Evolutionary conservation across 1,139 yeast genomes (phyloP).

Genomic region (Dujonia santamariae): DNA sequence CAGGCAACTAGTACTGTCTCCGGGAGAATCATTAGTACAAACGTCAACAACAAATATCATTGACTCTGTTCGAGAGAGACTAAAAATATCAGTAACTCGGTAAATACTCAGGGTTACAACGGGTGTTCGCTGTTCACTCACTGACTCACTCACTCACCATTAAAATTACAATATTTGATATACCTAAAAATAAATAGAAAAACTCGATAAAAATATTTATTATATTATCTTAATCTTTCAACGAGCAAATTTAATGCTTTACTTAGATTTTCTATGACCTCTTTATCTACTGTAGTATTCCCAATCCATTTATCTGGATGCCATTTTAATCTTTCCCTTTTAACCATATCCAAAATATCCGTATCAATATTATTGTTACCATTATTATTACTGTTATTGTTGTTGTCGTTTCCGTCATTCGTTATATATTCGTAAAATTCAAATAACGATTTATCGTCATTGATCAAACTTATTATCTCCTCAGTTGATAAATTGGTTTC

Average conservation of each 20-base stretch:
- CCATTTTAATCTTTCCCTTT: conserved; percentile 58
- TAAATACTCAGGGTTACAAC: too few relatives aligned
- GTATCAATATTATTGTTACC: conserved; percentile 10
- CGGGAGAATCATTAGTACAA: too few relatives aligned
- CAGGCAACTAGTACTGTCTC: too few relatives aligned
- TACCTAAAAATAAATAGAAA: neutral
- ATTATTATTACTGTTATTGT: too few relatives aligned
- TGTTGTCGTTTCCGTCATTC: conserved; percentile 7
- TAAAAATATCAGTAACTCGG: neutral
- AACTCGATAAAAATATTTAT: neutral
- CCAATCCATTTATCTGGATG: conserved; percentile 61
- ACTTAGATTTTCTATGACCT: conserved; percentile 28
- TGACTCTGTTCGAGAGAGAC: neutral
- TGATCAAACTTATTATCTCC: conserved; percentile 21
- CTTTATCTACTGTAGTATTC: conserved; percentile 14
- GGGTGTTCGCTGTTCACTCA: too few relatives aligned
- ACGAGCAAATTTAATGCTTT: conserved; percentile 29
- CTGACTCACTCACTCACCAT: too few relatives aligned
- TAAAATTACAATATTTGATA: conserved; percentile 6
- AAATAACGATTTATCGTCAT: conserved; percentile 18
- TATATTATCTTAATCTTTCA: conserved; percentile 12
- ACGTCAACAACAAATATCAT: neutral
- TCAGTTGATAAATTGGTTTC: conserved; percentile 5
- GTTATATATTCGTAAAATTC: conserved; percentile 26
- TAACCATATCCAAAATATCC: conserved; percentile 27